Base-by-base conservation (phyloP, 768 basidiomycete species). In the Boletus subparvulus region DNA sequence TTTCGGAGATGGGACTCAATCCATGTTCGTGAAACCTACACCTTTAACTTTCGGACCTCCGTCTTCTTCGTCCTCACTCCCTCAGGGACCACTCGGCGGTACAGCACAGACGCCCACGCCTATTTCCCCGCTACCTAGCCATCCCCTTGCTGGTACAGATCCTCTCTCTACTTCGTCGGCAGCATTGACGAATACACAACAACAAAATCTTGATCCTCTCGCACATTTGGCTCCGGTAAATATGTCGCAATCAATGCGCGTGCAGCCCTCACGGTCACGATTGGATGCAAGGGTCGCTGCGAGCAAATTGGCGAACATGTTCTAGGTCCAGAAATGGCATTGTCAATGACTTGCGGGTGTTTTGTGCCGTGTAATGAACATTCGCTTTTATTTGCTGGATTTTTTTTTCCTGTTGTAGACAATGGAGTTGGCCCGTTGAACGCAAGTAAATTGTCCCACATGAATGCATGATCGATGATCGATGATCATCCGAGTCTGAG, bases 251-350 rank as follows among this genome's bases (percentile, higher is more conserved):
- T 90, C 88, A n/a, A 73, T 94, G 69, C 83, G 87, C 19, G 78
- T 88, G 45, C 84, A 85, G 62, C 85, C 88, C 14, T 83, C 83
- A 47, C 75, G 90, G 61, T 83, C 87, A 43, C 78, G 88, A 65
- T 71, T 96, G 64, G 94, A 97, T 69, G 87, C 93, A 11, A 79
- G 87, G 65, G 87, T 92, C 66, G 91, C 91, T 14, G 92, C 91
- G 19, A 90, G 90, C 69, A 94, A 94, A 70, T 79, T 94, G 54
- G 92, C 92, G 8, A 95, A 94, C 67, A 88, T 91, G 87, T 90
- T 92, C 68, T 92, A 75, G 67, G 35, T 47, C n/a, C 17, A 44
- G 35, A 53, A 44, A 52, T 32, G 43, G n/a, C 6, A 16, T 17
- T 36, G 43, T 37, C 14, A 4, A 41, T 50, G 47, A n/a, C 21